Conservation (phyloP, 768 basidiomycete genomes). For the Mycena kentingensis region DNA sequence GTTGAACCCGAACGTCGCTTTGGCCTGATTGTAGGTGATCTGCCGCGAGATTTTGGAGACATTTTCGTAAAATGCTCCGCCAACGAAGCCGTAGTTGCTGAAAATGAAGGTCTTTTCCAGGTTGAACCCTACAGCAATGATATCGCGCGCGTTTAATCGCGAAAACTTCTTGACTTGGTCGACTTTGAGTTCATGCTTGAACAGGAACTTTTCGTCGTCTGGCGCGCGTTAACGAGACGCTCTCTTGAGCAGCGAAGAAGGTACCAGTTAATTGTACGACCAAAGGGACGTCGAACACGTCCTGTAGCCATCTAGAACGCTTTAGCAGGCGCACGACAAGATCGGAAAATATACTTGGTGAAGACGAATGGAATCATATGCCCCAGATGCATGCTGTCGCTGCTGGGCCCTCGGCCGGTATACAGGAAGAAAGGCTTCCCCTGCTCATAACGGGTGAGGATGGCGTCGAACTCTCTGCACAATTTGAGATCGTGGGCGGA, state of each 20-base stretch:
- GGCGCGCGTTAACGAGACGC: not conserved
- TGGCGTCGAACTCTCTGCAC: constrained; percentile 87
- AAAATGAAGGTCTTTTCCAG: constrained; percentile 95
- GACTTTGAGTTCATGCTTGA: constrained; percentile 91
- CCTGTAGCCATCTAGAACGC: constrained; percentile 84
- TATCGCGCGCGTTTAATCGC: constrained; percentile 87
- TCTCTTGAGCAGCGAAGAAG: not conserved
- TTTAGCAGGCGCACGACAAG: not conserved
- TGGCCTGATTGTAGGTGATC: constrained; percentile 91
- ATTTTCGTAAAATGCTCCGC: constrained; percentile 93
- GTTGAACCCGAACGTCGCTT: constrained; percentile 94
- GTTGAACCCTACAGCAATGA: constrained; percentile 95
- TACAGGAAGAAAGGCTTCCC: constrained; percentile 98
- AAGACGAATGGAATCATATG: constrained; percentile 98
- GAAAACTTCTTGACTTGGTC: constrained; percentile 86
- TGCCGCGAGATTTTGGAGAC: constrained; percentile 90
- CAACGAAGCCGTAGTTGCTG: constrained; percentile 86
- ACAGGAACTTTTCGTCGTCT: constrained; percentile 99
- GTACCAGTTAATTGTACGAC: constrained; percentile 94
- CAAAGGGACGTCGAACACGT: constrained; percentile 90
- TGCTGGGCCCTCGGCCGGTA: constrained; percentile 95
- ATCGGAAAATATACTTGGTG: constrained; percentile 70
- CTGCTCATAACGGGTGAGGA: constrained; percentile 93
- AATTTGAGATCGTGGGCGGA: not conserved
- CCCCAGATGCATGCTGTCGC: constrained; percentile 95